Evolutionary conservation across 2,329 filamentous ascomycete genomes (phyloP).

Genomic region (Dothistroma septosporum): DNA sequence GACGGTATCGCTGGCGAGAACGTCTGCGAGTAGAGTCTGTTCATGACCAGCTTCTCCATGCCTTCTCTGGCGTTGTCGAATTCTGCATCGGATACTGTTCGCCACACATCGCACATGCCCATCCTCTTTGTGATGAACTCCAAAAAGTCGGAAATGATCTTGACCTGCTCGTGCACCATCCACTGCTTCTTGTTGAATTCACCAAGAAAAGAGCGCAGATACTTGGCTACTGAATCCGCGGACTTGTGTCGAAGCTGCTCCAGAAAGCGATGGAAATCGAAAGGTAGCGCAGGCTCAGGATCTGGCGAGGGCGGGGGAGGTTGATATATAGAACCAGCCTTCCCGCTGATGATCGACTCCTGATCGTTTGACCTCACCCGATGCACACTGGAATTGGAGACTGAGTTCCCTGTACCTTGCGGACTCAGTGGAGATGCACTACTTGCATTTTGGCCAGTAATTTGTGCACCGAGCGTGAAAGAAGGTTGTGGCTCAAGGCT

Average conservation of each 20-base stretch:
- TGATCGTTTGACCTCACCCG: slow-evolving; percentile 25
- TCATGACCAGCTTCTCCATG: slow-evolving; percentile 99
- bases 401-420: slow-evolving; percentile 27
- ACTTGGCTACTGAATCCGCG: slow-evolving; percentile 95
- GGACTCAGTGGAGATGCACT: slow-evolving; percentile 18
- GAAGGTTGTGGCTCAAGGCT: slow-evolving; percentile 65
- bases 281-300: slow-evolving; percentile 75
- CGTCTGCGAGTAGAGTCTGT: slow-evolving; percentile 88
- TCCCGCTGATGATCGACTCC: slow-evolving; percentile 31
- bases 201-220: slow-evolving; percentile 85
- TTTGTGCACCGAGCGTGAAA: slow-evolving; percentile 26
- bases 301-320: slow-evolving; percentile 53
- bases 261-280: slow-evolving; percentile 95
- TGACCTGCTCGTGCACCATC: slow-evolving; percentile 99
- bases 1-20: slow-evolving; percentile 92
- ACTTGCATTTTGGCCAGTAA: slow-evolving; percentile 20
- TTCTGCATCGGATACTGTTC: slow-evolving; percentile 89
- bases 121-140: slow-evolving; percentile 98
- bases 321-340: slow-evolving; percentile 50
- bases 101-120: slow-evolving; percentile 95
- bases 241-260: slow-evolving; percentile 94
- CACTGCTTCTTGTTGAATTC: slow-evolving; percentile 98
- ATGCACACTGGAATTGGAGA: slow-evolving; percentile 23
- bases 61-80: slow-evolving; percentile 98
- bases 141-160: slow-evolving; percentile 95